Percentiles rank a stretch among this genome's conserved stretches.
Conservation (phyloP, 2,329 filamentous ascomycete species). For the Grosmannia clavigera region DNA sequence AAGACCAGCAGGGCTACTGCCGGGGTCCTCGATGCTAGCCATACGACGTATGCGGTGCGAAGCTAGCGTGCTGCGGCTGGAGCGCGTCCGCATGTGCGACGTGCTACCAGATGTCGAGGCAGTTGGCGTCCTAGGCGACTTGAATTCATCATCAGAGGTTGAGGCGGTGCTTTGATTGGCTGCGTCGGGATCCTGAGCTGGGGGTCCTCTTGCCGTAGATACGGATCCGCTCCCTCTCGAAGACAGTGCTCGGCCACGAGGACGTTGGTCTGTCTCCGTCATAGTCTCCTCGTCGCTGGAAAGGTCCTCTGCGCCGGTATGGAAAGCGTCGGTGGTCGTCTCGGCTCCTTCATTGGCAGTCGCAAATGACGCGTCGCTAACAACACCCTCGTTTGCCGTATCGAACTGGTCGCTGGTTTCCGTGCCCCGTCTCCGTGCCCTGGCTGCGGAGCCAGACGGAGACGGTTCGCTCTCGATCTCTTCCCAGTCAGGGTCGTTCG, state of each 20-base stretch:
- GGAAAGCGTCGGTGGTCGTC: slow-evolving; percentile 91
- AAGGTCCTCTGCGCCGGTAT: slow-evolving; percentile 75
- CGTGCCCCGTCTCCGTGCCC: slow-evolving; percentile 17
- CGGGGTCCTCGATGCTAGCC: slow-evolving; percentile 43
- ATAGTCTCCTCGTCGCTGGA: slow-evolving; percentile 60
- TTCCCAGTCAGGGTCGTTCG: slow-evolving; percentile 79
- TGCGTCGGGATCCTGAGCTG: slow-evolving; percentile 3
- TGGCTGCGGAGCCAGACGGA: slow-evolving; percentile 21
- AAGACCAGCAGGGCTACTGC: slow-evolving; percentile 20
- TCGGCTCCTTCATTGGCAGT: slow-evolving; percentile 68
- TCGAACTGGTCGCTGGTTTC: slow-evolving; percentile 61
- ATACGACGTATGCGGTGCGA: slow-evolving; percentile 45
- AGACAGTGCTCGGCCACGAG: slow-evolving; percentile 3
- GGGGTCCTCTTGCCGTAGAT: neutral
- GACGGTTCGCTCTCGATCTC: slow-evolving; percentile 53
- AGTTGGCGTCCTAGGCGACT: slow-evolving; percentile 45
- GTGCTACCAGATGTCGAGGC: slow-evolving; percentile 40
- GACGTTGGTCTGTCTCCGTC: slow-evolving; percentile 62
- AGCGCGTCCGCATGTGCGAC: slow-evolving; percentile 52
- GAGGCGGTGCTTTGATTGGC: slow-evolving; percentile 71
- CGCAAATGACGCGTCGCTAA: slow-evolving; percentile 49
- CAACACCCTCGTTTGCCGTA: slow-evolving; percentile 59
- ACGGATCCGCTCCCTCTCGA: neutral
- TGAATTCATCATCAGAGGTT: slow-evolving; percentile 66
- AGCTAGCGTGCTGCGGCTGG: slow-evolving; percentile 48